These are phyloP conservation scores for Domatiomyces catenatus DNA, from an alignment of 2,329 filamentous ascomycete species.

Conservation along the genomic window DNA sequence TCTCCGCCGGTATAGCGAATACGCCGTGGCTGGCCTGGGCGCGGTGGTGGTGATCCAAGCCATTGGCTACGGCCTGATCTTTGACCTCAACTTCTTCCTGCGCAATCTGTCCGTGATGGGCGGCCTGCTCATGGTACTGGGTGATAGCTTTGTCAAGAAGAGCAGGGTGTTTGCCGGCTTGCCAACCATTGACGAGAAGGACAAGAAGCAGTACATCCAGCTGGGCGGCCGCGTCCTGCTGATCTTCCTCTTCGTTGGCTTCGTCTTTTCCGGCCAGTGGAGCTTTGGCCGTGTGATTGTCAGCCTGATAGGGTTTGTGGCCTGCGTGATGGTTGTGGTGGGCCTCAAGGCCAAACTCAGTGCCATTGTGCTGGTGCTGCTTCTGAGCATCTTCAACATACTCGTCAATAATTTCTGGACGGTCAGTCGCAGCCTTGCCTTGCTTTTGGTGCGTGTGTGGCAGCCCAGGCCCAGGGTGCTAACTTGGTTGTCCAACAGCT, in stretches of 20 bases:
- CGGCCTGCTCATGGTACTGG: conserved; percentile 92
- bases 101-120: conserved; percentile 96
- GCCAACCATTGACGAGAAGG: conserved; percentile 92
- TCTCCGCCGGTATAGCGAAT: conserved; percentile 79
- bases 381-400: conserved; percentile 91
- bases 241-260: conserved; percentile 95
- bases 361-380: conserved; percentile 83
- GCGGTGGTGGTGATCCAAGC: conserved; percentile 85
- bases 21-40: conserved; percentile 79
- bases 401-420: conserved; percentile 99
- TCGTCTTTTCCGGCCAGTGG: conserved; percentile 92
- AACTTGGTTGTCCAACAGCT: conserved; percentile 45
- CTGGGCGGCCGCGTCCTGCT: conserved; percentile 85
- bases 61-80: conserved; percentile 91
- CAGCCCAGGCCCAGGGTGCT: conserved; percentile 7
- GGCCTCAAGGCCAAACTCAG: conserved; percentile 99
- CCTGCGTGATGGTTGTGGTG: conserved; percentile 96
- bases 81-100: conserved; percentile 99
- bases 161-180: conserved; percentile 90
- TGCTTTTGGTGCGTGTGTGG: neutral
- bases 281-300: conserved; percentile 74
- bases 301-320: conserved; percentile 68
- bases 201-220: conserved; percentile 99
- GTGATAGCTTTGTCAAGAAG: conserved; percentile 96
- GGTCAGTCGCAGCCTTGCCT: conserved; percentile 40